phyloP scores from a whole-genome alignment of 192 early-diverging fungal species.

The Entophlyctis luteolus region DNA sequence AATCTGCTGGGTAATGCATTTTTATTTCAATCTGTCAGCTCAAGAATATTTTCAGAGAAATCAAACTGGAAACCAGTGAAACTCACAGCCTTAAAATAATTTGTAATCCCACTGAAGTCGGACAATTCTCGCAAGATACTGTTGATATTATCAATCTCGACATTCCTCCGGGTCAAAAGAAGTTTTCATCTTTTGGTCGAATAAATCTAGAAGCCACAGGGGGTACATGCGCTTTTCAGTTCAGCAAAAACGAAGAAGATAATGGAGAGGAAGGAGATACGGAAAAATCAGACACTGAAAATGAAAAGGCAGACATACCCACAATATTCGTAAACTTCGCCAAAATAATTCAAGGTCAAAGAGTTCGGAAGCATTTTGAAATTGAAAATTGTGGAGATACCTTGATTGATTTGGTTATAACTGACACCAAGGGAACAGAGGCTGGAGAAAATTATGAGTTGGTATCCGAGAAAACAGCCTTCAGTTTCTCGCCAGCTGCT shows the following conservation, averaged over 20 bases:
- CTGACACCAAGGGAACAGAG: conserved; percentile 23
- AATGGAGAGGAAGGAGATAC: conserved; percentile 2
- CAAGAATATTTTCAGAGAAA: conserved; percentile 17
- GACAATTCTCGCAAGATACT: not conserved
- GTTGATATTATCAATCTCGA: conserved; percentile 24
- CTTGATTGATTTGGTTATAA: conserved; percentile 40
- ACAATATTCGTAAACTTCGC: conserved; percentile 47
- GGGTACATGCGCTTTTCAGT: conserved; percentile 36
- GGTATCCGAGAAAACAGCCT: conserved; percentile 22
- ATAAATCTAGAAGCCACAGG: conserved; percentile 32
- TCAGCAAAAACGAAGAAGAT: conserved; percentile 16
- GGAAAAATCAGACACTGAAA: not conserved
- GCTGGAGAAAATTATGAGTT: conserved; percentile 19
- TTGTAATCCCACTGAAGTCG: conserved; percentile 30
- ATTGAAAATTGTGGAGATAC: conserved; percentile 56
- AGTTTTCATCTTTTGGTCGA: conserved; percentile 21
- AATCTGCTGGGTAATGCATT: not conserved
- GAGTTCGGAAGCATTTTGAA: conserved; percentile 48
- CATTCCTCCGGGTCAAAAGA: conserved; percentile 11
- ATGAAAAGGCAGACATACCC: not conserved
- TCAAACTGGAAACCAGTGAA: conserved; percentile 33
- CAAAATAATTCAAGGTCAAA: conserved; percentile 36
- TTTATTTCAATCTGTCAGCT: not conserved
- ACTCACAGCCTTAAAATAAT: conserved; percentile 31
- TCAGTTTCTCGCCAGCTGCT: conserved; percentile 31